Conservation (phyloP, 257 asterid genomes). For the Hygrophila difformis region DNA sequence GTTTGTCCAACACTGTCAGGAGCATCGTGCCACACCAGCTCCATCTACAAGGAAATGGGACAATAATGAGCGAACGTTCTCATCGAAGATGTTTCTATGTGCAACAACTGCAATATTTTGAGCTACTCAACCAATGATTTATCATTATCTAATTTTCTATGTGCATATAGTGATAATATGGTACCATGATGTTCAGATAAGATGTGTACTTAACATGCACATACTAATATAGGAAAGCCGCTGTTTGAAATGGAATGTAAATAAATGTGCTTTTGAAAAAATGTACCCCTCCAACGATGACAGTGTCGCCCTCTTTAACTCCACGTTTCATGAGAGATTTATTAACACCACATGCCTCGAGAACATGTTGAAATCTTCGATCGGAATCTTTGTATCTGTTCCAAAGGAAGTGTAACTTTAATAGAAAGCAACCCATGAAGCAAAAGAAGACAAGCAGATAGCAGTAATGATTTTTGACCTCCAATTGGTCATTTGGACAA, state of each 20-base stretch:
- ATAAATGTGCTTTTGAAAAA: too few relatives aligned
- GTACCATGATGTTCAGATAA: too few relatives aligned
- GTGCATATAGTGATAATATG: too few relatives aligned
- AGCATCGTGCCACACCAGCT: constrained; percentile 72
- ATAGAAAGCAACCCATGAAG: neutral
- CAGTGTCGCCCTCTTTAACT: constrained; percentile 88
- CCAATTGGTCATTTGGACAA: constrained; percentile 99
- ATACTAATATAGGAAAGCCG: too few relatives aligned
- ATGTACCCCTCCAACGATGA: constrained; percentile 76
- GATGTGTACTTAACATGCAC: too few relatives aligned
- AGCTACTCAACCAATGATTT: too few relatives aligned
- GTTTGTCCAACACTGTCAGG: constrained; percentile 41
- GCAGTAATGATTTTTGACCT: constrained; percentile 35
- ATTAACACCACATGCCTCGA: constrained; percentile 88
- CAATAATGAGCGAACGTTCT: neutral
- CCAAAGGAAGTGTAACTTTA: constrained; percentile 14
- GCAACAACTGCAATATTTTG: too few relatives aligned
- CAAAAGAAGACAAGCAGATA: neutral
- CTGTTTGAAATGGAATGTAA: too few relatives aligned
- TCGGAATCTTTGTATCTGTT: constrained; percentile 79
- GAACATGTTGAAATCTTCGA: constrained; percentile 83
- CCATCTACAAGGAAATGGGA: constrained; percentile 49
- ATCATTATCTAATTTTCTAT: too few relatives aligned
- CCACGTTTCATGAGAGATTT: constrained; percentile 79
- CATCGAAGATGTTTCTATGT: too few relatives aligned